Conservation (phyloP, 208 protist genomes). For the Trichomonas tenax region DNA sequence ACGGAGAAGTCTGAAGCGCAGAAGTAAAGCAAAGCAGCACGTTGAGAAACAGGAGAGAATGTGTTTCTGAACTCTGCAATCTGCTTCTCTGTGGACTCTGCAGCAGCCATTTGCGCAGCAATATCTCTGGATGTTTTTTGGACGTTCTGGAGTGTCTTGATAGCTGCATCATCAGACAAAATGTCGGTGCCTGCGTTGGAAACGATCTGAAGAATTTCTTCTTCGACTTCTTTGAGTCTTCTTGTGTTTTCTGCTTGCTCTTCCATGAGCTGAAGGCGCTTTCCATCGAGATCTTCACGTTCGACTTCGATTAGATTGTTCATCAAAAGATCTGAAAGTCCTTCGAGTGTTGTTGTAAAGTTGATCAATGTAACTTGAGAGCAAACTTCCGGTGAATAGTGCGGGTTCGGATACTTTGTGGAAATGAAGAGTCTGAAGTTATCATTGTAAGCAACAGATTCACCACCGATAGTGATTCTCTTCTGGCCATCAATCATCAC, state of each 20-base stretch:
- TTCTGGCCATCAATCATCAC: conserved; percentile 65
- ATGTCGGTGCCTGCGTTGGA: conserved; percentile 69
- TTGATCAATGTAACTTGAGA: conserved; percentile 93
- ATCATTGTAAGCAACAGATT: conserved; percentile 50
- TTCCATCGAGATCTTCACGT: conserved; percentile 83
- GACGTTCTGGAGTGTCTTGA: conserved; percentile 73
- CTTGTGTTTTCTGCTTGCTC: conserved; percentile 94
- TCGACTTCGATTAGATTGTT: conserved; percentile 88
- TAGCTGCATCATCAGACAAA: conserved; percentile 84
- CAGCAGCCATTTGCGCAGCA: conserved; percentile 57
- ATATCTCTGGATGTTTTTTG: conserved; percentile 61
- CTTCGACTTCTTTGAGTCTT: conserved; percentile 83
- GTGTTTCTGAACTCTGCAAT: conserved; percentile 68
- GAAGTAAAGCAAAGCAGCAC: conserved; percentile 74
- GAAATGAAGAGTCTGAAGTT: conserved; percentile 87
- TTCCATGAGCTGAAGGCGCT: conserved; percentile 67
- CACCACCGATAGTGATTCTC: not conserved
- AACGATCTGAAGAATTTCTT: conserved; percentile 74
- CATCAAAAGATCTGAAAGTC: conserved; percentile 92
- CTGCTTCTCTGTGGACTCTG: conserved; percentile 70
- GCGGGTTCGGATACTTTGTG: conserved; percentile 89
- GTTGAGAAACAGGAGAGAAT: conserved; percentile 68
- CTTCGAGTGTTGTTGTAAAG: conserved; percentile 90
- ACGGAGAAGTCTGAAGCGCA: conserved; percentile 58
- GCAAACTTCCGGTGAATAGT: conserved; percentile 89